Evolutionary conservation across 352 stramenopile species (phyloP).

Genomic region (Phytopythium montanum): DNA sequence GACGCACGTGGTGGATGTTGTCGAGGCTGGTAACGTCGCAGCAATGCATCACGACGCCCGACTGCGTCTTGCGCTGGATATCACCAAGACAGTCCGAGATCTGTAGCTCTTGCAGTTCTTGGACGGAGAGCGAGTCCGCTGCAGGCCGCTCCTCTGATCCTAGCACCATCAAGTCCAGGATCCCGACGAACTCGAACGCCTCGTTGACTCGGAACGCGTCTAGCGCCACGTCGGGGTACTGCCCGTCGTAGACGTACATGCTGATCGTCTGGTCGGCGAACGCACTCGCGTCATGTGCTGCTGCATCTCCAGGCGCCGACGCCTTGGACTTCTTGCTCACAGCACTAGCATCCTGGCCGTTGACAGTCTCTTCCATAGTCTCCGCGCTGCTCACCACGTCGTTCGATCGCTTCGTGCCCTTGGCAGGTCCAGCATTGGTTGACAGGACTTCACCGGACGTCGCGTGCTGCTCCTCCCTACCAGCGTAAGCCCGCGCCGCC

Average conservation of each 20-base stretch:
- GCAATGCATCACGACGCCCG: conserved; percentile 65
- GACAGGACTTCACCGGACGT: not conserved
- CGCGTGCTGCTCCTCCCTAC: not conserved
- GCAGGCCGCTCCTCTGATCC: conserved; percentile 12
- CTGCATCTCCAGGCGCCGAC: not conserved
- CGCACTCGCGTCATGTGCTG: conserved; percentile 4
- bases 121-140: conserved; percentile 11
- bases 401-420: conserved; percentile 37
- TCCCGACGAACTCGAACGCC: conserved; percentile 76
- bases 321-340: conserved; percentile 47
- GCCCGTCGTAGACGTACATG: conserved; percentile 71
- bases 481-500: conserved; percentile 32
- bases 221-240: conserved; percentile 41
- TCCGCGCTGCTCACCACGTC: conserved; percentile 15
- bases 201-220: conserved; percentile 81
- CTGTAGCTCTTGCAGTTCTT: conserved; percentile 49
- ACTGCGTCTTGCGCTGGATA: conserved; percentile 44
- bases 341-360: not conserved
- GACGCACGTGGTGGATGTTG: conserved; percentile 45
- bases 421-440: not conserved
- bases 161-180: conserved; percentile 62
- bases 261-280: conserved; percentile 40
- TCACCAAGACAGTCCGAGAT: conserved; percentile 62
- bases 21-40: conserved; percentile 35
- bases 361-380: not conserved